Evolutionary conservation across 441 rosid species (phyloP).

Genomic region (Populus hybrid): DNA sequence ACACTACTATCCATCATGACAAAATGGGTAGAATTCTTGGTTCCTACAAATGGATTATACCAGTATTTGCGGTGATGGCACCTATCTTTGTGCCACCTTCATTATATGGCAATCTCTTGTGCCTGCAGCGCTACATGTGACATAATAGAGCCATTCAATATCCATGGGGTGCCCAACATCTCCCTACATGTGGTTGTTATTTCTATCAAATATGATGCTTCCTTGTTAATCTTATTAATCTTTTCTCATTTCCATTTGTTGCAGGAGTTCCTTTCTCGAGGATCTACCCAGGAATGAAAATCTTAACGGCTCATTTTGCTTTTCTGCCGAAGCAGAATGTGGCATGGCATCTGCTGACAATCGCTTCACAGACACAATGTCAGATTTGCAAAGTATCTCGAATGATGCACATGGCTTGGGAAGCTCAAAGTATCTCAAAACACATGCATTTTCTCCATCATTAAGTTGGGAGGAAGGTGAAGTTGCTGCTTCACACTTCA

Average conservation of each 20-base stretch:
- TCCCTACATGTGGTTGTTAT: neutral
- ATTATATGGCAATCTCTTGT: conserved; percentile 5
- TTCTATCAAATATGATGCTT: neutral
- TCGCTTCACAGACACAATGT: conserved; percentile 19
- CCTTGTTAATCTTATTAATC: conserved; percentile 9
- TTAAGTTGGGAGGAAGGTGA: conserved; percentile 26
- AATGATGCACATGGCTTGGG: conserved; percentile 22
- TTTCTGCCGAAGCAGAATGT: conserved; percentile 27
- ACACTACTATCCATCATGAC: conserved; percentile 1
- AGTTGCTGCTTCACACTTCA: conserved; percentile 28
- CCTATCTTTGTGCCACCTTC: conserved; percentile 17
- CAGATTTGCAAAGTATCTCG: conserved; percentile 27
- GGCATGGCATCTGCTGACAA: conserved; percentile 17
- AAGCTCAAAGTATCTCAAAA: conserved; percentile 32
- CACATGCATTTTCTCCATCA: conserved; percentile 38
- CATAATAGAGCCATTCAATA: conserved; percentile 15
- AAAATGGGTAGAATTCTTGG: neutral
- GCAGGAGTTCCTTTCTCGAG: conserved; percentile 64
- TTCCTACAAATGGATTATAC: conserved; percentile 11
- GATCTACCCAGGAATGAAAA: conserved; percentile 43
- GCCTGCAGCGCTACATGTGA: conserved; percentile 2
- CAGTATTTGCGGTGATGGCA: conserved; percentile 10
- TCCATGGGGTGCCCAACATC: conserved; percentile 23
- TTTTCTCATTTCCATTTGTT: conserved; percentile 14
- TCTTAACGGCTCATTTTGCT: conserved; percentile 26